These are phyloP conservation scores for Volutella citrinella DNA, from an alignment of 2,329 filamentous ascomycete species.

Conservation along the genomic window DNA sequence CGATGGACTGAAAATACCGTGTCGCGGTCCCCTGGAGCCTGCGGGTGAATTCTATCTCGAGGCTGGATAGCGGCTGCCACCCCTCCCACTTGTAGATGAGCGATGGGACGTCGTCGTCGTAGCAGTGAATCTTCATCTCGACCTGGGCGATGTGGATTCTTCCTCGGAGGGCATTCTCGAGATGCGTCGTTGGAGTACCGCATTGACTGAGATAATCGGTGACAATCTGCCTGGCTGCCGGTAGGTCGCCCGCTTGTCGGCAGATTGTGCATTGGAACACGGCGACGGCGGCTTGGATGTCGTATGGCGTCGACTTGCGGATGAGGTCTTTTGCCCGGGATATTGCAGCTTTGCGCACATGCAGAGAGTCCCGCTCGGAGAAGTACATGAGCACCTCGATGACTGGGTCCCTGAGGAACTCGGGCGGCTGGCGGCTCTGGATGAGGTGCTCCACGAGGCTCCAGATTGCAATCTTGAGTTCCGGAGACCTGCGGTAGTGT, in stretches of 20 bases:
- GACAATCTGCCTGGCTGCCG: constrained; percentile 23
- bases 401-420: no score
- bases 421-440: no score
- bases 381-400: constrained; percentile 31
- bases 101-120: constrained; percentile 26
- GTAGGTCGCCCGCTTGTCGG: constrained; percentile 24
- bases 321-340: constrained; percentile 22
- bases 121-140: constrained; percentile 32
- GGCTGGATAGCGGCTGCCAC: constrained; percentile 23
- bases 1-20: constrained; percentile 31
- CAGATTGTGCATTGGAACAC: constrained; percentile 31
- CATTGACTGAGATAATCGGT: constrained; percentile 20
- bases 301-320: constrained; percentile 28
- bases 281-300: constrained; percentile 27
- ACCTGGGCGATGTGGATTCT: constrained; percentile 32
- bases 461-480: no score
- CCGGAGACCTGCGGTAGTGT: no score
- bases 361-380: constrained; percentile 27
- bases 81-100: constrained; percentile 31
- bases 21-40: constrained; percentile 30
- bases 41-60: constrained; percentile 32
- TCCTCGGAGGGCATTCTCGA: constrained; percentile 29
- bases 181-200: constrained; percentile 13
- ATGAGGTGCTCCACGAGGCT: no score
- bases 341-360: constrained; percentile 22